Percentiles rank a stretch among this genome's conserved stretches.
Evolutionary conservation across 441 rosid genomes (phyloP).

Genomic region (Euphorbia corollata): DNA sequence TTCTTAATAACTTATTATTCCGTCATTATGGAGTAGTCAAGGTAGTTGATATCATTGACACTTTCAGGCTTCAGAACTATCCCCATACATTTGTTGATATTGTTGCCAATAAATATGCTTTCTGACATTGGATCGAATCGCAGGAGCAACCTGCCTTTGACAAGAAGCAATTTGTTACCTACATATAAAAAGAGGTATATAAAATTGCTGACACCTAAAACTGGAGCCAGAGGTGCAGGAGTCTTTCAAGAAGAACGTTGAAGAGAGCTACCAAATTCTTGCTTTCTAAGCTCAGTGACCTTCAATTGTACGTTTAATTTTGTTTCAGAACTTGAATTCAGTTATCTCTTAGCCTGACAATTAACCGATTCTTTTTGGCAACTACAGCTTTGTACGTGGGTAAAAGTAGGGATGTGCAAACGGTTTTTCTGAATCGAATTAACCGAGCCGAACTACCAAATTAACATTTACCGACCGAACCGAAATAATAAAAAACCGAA

Average conservation of each 20-base stretch:
- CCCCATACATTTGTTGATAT: no score
- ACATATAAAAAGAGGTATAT: slow-evolving; percentile 67
- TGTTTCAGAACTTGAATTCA: no score
- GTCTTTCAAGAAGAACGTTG: slow-evolving; percentile 66
- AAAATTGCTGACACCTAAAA: slow-evolving; percentile 60
- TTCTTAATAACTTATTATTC: no score
- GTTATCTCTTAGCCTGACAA: no score
- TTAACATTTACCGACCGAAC: no score
- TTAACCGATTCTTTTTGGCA: no score
- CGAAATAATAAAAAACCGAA: no score
- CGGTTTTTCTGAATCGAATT: no score
- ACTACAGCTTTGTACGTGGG: no score
- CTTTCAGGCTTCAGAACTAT: slow-evolving; percentile 77
- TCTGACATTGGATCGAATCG: neutral
- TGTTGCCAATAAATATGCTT: no score
- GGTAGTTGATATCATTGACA: slow-evolving; percentile 85
- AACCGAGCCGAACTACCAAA: no score
- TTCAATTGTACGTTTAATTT: slow-evolving; percentile 66
- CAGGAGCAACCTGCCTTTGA: slow-evolving; percentile 95
- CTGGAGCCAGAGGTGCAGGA: slow-evolving; percentile 50
- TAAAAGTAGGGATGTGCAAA: no score
- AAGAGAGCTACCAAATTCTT: slow-evolving; percentile 85
- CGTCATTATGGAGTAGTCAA: slow-evolving; percentile 53
- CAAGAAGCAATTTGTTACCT: slow-evolving; percentile 70
- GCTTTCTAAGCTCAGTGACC: slow-evolving; percentile 69